phyloP scores from a whole-genome alignment of 1,139 yeast genomes.

The Yamadazyma dushanensis region DNA sequence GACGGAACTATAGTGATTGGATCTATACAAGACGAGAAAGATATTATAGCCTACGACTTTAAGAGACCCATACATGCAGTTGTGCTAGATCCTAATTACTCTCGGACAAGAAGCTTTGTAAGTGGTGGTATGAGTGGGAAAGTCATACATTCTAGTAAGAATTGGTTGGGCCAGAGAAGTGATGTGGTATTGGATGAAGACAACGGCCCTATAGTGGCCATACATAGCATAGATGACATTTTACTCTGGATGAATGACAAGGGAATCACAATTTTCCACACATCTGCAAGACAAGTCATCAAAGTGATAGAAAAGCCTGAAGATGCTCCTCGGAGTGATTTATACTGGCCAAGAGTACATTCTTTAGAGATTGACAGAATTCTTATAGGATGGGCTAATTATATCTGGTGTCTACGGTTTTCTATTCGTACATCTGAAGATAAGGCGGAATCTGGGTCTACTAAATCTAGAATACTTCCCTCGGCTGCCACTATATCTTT shows the following conservation, averaged over 20 bases:
- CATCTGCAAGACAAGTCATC: slow-evolving; percentile 44
- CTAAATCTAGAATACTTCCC: slow-evolving; percentile 44
- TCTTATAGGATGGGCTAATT: slow-evolving; percentile 80
- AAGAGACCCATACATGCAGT: slow-evolving; percentile 89
- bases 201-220: slow-evolving; percentile 71
- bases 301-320: slow-evolving; percentile 57
- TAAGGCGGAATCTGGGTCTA: slow-evolving; percentile 19
- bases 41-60: slow-evolving; percentile 75
- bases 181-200: slow-evolving; percentile 65
- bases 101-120: slow-evolving; percentile 60
- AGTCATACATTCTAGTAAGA: slow-evolving; percentile 68
- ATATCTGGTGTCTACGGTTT: slow-evolving; percentile 71
- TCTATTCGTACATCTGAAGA: slow-evolving; percentile 24
- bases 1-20: slow-evolving; percentile 92
- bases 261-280: slow-evolving; percentile 67
- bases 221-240: slow-evolving; percentile 60
- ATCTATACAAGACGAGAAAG: slow-evolving; percentile 59
- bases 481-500: slow-evolving; percentile 70
- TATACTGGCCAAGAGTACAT: slow-evolving; percentile 80
- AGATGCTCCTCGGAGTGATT: slow-evolving; percentile 69
- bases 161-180: slow-evolving; percentile 82
- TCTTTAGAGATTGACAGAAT: slow-evolving; percentile 68
- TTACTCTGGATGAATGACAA: slow-evolving; percentile 83
- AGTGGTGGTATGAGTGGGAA: slow-evolving; percentile 94
- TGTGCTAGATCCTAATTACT: slow-evolving; percentile 71